phyloP scores from a whole-genome alignment of 1,139 yeast genomes.

The Meyerozyma guilliermondii region DNA sequence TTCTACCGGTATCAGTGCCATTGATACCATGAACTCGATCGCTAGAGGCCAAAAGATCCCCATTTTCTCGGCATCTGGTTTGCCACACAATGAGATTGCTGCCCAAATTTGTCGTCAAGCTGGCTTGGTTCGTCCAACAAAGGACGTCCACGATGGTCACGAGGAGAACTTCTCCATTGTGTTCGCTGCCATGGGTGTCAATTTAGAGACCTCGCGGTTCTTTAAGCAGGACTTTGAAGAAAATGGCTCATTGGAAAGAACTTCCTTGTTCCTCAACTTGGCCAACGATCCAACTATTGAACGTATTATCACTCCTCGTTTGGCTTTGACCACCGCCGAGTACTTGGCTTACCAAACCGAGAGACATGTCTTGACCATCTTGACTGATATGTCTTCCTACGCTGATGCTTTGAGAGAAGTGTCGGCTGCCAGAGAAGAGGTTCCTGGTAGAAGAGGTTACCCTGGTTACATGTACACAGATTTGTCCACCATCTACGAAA shows the following conservation, averaged over 20 bases:
- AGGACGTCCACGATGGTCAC: constrained; percentile 99
- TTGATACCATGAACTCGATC: constrained; percentile 98
- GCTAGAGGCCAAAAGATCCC: constrained; percentile 99
- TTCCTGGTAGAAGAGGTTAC: constrained; percentile 99
- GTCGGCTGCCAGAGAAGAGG: constrained; percentile 99
- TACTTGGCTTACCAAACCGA: constrained; percentile 98
- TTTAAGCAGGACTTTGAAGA: constrained; percentile 99
- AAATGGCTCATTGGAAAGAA: constrained; percentile 96
- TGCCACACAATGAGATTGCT: constrained; percentile 98
- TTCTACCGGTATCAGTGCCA: constrained; percentile 96
- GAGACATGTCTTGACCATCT: constrained; percentile 95
- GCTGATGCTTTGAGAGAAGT: constrained; percentile 99
- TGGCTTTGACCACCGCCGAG: constrained; percentile 98
- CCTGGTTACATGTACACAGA: constrained; percentile 99
- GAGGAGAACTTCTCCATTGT: constrained; percentile 99
- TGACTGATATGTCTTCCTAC: constrained; percentile 98
- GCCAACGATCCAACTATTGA: constrained; percentile 99
- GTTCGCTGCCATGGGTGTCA: constrained; percentile 98
- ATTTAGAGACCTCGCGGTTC: constrained; percentile 85
- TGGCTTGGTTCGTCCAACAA: constrained; percentile 97
- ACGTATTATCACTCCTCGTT: constrained; percentile 97
- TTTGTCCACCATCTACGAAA: constrained; percentile 96
- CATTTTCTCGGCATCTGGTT: constrained; percentile 96
- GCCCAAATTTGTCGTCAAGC: constrained; percentile 99
- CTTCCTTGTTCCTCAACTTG: constrained; percentile 90